Conservation (phyloP, 345 rosid species). For the Hypericum perforatum region DNA sequence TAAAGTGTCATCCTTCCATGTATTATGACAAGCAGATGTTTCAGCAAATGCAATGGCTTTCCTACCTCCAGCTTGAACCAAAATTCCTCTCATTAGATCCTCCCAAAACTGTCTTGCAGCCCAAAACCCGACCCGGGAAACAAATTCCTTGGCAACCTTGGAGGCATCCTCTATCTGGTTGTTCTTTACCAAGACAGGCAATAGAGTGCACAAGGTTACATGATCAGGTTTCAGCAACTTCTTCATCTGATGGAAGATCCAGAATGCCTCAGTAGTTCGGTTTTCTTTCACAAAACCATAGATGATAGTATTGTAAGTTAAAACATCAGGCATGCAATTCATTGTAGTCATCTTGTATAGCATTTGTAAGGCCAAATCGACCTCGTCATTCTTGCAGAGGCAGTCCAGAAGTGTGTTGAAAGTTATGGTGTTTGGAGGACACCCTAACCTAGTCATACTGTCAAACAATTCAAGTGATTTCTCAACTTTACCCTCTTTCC, state of each 20-base stretch:
- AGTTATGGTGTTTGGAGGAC: conserved; percentile 64
- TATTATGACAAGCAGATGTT: conserved; percentile 35
- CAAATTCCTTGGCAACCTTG: conserved; percentile 49
- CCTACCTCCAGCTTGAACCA: conserved; percentile 49
- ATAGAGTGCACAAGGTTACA: conserved; percentile 78
- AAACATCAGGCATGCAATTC: conserved; percentile 66
- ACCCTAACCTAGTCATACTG: conserved; percentile 47
- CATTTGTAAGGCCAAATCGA: conserved; percentile 58
- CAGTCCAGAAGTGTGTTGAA: conserved; percentile 82
- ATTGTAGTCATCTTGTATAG: conserved; percentile 44
- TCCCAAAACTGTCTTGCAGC: conserved; percentile 40
- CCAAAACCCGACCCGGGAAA: conserved; percentile 22
- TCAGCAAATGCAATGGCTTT: conserved; percentile 53
- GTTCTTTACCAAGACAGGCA: conserved; percentile 66
- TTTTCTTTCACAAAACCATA: conserved; percentile 57
- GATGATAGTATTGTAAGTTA: conserved; percentile 76
- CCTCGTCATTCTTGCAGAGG: conserved; percentile 84
- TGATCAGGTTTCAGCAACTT: conserved; percentile 60
- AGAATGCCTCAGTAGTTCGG: conserved; percentile 47
- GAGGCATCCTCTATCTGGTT: conserved; percentile 55
- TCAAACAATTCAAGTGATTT: conserved; percentile 49
- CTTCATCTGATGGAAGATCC: conserved; percentile 87
- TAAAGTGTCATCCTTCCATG: conserved; percentile 50
- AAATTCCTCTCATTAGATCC: conserved; percentile 63
- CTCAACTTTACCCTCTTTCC: conserved; percentile 59